Conservation (phyloP, 2,329 filamentous ascomycete species). For the Alternaria ethzedia region DNA sequence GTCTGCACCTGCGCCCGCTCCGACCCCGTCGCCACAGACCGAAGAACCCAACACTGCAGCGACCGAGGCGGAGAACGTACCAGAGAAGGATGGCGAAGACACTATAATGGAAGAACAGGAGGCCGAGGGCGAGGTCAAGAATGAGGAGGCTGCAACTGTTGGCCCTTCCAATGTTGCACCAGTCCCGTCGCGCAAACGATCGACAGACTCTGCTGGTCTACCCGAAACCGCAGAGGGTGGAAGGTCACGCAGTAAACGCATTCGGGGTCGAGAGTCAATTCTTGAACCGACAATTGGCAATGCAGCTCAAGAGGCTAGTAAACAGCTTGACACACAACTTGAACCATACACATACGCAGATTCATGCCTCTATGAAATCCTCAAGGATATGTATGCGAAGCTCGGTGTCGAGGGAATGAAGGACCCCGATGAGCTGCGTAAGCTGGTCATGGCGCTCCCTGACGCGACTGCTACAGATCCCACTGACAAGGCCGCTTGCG, state of each 20-base stretch:
- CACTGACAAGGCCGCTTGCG: slow-evolving; percentile 47
- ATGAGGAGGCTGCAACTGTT: slow-evolving; percentile 20
- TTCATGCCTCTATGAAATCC: slow-evolving; percentile 62
- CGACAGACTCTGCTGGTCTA: slow-evolving; percentile 64
- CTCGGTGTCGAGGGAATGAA: slow-evolving; percentile 57
- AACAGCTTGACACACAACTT: slow-evolving; percentile 62
- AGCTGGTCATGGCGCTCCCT: slow-evolving; percentile 29
- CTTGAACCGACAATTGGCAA: slow-evolving; percentile 56
- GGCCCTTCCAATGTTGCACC: slow-evolving; percentile 42
- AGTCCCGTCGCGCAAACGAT: slow-evolving; percentile 62
- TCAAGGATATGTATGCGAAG: slow-evolving; percentile 59
- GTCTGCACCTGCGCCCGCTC: slow-evolving; percentile 15
- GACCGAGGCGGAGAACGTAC: neutral
- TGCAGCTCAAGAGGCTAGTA: slow-evolving; percentile 58
- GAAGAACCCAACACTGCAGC: neutral
- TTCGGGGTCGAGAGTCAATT: slow-evolving; percentile 65
- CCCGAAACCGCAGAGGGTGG: slow-evolving; percentile 64
- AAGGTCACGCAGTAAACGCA: slow-evolving; percentile 65
- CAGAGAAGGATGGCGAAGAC: slow-evolving; percentile 20
- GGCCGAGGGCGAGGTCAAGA: slow-evolving; percentile 15
- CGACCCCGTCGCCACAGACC: slow-evolving; percentile 3
- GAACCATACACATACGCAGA: slow-evolving; percentile 62
- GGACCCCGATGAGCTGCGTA: slow-evolving; percentile 48
- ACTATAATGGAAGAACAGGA: slow-evolving; percentile 29
- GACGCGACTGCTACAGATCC: slow-evolving; percentile 17